Evolutionary conservation across 2,329 filamentous ascomycete species (phyloP).

Genomic region (Monosporascus cannonballus): DNA sequence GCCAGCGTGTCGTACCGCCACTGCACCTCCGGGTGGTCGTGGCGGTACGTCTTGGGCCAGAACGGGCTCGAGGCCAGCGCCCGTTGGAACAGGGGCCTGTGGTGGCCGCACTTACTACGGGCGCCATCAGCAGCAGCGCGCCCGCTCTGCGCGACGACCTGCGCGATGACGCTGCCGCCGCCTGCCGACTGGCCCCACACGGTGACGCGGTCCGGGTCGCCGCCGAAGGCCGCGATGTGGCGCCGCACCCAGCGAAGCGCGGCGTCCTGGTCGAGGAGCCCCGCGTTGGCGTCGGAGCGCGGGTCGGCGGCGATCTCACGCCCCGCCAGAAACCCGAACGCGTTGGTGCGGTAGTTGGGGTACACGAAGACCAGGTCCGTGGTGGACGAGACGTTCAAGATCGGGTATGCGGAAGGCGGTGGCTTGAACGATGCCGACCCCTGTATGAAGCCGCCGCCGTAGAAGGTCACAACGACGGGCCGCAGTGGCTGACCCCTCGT

Average conservation of each 20-base stretch:
- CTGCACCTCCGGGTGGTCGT: slow-evolving; percentile 45
- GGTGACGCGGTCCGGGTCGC: slow-evolving; percentile 39
- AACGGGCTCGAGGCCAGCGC: slow-evolving; percentile 47
- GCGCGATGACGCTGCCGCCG: slow-evolving; percentile 45
- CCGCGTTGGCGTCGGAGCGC: slow-evolving; percentile 43
- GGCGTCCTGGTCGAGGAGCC: slow-evolving; percentile 44
- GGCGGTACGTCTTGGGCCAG: slow-evolving; percentile 52
- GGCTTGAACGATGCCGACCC: slow-evolving; percentile 49
- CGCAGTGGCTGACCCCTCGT: slow-evolving; percentile 33
- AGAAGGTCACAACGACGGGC: slow-evolving; percentile 55
- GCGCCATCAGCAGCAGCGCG: slow-evolving; percentile 27
- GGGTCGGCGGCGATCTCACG: slow-evolving; percentile 36
- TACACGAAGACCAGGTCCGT: slow-evolving; percentile 42
- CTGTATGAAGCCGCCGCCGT: slow-evolving; percentile 56
- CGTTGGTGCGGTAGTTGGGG: slow-evolving; percentile 51
- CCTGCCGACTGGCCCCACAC: slow-evolving; percentile 52
- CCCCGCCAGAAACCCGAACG: slow-evolving; percentile 49
- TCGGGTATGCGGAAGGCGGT: slow-evolving; percentile 50
- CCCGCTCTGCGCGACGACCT: slow-evolving; percentile 36
- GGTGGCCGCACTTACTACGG: slow-evolving; percentile 1
- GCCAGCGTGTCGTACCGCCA: slow-evolving; percentile 41
- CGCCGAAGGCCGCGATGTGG: slow-evolving; percentile 42
- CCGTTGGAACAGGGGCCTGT: slow-evolving; percentile 39
- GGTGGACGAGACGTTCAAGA: slow-evolving; percentile 45
- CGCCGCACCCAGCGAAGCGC: slow-evolving; percentile 42